Evolutionary conservation across 2,329 filamentous ascomycete species (phyloP), one percentile per base, ranked within the genome.

Genomic region (Teratosphaeria epicoccoides): DNA sequence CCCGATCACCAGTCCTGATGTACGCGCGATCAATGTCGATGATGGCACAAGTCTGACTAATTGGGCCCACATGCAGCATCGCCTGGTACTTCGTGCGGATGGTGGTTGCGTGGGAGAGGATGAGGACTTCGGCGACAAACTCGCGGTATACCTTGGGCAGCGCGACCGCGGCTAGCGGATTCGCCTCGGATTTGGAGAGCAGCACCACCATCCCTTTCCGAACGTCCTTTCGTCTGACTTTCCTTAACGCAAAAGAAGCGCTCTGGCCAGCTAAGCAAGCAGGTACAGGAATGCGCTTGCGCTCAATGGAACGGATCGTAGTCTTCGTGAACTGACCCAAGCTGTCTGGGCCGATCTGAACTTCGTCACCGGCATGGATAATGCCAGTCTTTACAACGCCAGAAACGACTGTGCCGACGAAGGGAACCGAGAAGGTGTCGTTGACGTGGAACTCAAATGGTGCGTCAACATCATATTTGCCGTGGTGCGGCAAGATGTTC

Each of bases 161-260:
- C 1, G 66, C 56, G 9, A 67, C 65, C n/a, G 57, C 56, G 4
- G 59, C 52, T 49, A 62, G 61, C 2, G 59, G 72, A 65, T 57
- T 85, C 77, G 49, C 82, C 49, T 94, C 87, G 11, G 84, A 64
- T 46, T 66, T 71, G 66, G 90, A 94, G 44, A 89, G 87, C 25
- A 98, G 74, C 4, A 97, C 88, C 1, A 98, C 93, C 90, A 97
- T 97, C 25, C 93, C 93, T 74, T 98, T 98, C 11, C 93, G 80
- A 0, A 98, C 91, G 59, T 97, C 91, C 68, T 91, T 95, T 43
- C 91, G 77, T 47, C 89, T 82, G 2, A 97, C 79, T 56, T 89
- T 85, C 59, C 93, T 90, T 49, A 98, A 69, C 0, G 93, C 91
- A 63, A 98, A 94, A 7, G 87, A 93, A 0, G 88, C 93, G 24